These are phyloP conservation scores for Jacaranda copaia DNA, from an alignment of 257 asterid genomes.

Conservation along the genomic window DNA sequence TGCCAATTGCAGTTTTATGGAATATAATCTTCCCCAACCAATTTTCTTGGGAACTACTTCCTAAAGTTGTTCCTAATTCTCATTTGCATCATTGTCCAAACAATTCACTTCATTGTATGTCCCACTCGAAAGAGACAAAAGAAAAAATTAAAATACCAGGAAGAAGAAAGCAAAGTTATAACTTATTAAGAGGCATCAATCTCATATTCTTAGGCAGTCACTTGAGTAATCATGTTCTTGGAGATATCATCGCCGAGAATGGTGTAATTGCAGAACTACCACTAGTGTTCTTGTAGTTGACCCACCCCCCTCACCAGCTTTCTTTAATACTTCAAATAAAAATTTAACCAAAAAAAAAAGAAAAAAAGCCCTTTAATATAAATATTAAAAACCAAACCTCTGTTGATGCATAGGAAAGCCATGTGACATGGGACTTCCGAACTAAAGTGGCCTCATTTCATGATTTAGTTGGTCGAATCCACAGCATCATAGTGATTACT, in stretches of 20 bases:
- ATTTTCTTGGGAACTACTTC: not conserved
- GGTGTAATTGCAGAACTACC: conserved; percentile 26
- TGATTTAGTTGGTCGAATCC: not conserved
- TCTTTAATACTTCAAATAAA: not conserved
- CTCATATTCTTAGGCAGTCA: too few relatives aligned
- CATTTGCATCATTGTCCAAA: not conserved
- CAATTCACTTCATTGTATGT: not conserved
- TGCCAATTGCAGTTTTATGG: not conserved
- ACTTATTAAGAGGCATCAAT: conserved; percentile 9
- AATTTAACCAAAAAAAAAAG: too few relatives aligned
- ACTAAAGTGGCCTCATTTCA: not conserved
- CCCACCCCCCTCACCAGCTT: conserved; percentile 1
- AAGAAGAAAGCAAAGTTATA: too few relatives aligned
- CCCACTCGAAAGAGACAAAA: too few relatives aligned
- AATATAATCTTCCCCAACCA: too few relatives aligned
- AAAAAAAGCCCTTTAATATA: not conserved
- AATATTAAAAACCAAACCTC: not conserved
- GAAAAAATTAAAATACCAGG: too few relatives aligned
- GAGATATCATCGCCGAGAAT: conserved; percentile 44
- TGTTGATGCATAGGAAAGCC: conserved; percentile 22
- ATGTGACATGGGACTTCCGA: conserved; percentile 19
- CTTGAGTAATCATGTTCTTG: conserved; percentile 42
- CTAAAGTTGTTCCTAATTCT: not conserved
- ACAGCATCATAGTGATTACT: too few relatives aligned
- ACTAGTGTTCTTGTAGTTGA: conserved; percentile 25